These are phyloP conservation scores for Solanum virginianum DNA, from an alignment of 257 asterid species.

Conservation along the genomic window DNA sequence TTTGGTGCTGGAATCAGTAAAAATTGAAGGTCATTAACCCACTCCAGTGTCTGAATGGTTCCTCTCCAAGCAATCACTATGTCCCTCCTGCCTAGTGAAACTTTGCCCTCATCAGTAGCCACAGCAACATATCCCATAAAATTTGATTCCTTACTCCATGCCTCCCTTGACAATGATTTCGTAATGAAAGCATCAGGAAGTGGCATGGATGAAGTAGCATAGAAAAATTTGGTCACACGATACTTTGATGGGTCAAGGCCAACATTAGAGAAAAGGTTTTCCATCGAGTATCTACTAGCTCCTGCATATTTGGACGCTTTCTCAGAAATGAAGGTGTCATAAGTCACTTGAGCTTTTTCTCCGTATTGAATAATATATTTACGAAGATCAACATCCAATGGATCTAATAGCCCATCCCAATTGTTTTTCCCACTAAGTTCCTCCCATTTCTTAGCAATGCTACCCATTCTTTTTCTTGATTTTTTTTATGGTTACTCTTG, in stretches of 20 bases:
- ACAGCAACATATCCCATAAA: conserved; percentile 36
- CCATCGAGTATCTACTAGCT: conserved; percentile 34
- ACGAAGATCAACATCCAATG: conserved; percentile 64
- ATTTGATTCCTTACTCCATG: conserved; percentile 77
- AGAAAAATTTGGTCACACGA: conserved; percentile 42
- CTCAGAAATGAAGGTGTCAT: conserved; percentile 57
- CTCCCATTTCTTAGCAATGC: conserved; percentile 50
- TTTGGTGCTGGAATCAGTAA: too few relatives aligned
- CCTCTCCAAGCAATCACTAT: too few relatives aligned
- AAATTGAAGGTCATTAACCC: too few relatives aligned
- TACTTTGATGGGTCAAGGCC: conserved; percentile 47
- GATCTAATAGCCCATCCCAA: conserved; percentile 63
- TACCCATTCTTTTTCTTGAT: background rate
- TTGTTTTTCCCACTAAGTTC: conserved; percentile 43
- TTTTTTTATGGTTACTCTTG: background rate
- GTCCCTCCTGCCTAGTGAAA: too few relatives aligned
- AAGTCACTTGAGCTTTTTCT: conserved; percentile 52
- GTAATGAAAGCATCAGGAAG: conserved; percentile 62
- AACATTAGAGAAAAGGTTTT: conserved; percentile 33
- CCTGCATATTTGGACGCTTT: conserved; percentile 67
- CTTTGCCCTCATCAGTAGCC: too few relatives aligned
- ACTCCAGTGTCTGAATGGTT: too few relatives aligned
- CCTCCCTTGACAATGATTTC: conserved; percentile 54
- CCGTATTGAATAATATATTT: conserved; percentile 62
- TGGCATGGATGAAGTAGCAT: conserved; percentile 45